Percentiles rank a stretch among this genome's conserved stretches.
These are phyloP conservation scores for Metschnikowia aberdeeniae DNA, from an alignment of 805 yeast genomes.

Conservation along the genomic window DNA sequence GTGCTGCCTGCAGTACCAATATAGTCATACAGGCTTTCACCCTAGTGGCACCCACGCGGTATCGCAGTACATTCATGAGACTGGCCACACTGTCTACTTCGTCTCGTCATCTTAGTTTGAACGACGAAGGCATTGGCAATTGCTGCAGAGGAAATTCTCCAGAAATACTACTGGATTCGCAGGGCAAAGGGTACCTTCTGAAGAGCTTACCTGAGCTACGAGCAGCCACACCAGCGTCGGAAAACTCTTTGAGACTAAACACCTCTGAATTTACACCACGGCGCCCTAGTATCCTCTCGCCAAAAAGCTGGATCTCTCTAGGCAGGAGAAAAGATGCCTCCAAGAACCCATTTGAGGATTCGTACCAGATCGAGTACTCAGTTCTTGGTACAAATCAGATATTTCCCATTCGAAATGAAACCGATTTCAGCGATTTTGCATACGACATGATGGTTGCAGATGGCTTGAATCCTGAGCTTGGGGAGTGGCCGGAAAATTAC, in stretches of 20 bases:
- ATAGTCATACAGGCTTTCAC: too few relatives aligned
- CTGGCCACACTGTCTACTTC: background rate
- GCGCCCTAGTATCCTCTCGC: slow-evolving; percentile 19
- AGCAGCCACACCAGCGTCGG: background rate
- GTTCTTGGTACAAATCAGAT: slow-evolving; percentile 44
- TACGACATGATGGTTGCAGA: slow-evolving; percentile 8
- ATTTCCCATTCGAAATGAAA: slow-evolving; percentile 14
- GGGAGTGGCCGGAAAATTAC: slow-evolving; percentile 22
- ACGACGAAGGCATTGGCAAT: background rate
- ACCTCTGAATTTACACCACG: background rate
- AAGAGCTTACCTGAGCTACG: background rate
- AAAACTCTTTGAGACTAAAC: background rate
- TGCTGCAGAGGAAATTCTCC: background rate
- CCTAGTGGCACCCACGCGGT: too few relatives aligned
- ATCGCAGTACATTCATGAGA: background rate
- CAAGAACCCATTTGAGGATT: slow-evolving; percentile 9
- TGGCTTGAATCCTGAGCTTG: slow-evolving; percentile 8
- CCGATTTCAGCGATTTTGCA: slow-evolving; percentile 18
- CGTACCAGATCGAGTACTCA: slow-evolving; percentile 49
- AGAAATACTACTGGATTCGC: background rate
- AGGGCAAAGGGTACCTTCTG: background rate
- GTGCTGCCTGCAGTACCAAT: too few relatives aligned
- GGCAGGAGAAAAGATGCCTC: slow-evolving; percentile 8
- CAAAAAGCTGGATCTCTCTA: slow-evolving; percentile 25
- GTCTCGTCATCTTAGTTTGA: background rate